A percentile compares a stretch with the other conserved stretches of the same genome.
Conservation (phyloP, 1,284 basidiomycete species). For the Pyrrhoderma lamaoense region DNA sequence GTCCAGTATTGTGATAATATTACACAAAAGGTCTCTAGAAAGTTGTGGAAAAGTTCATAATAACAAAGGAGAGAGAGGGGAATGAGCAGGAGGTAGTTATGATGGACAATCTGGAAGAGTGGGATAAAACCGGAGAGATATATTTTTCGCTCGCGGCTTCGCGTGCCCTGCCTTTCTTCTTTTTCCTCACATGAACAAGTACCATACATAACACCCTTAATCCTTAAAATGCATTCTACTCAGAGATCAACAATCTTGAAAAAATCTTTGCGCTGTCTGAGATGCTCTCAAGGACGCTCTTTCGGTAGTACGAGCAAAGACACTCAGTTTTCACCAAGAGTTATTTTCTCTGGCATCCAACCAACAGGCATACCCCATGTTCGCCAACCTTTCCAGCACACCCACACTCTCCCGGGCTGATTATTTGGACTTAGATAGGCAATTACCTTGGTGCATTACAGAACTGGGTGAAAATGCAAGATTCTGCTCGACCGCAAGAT, state of each 20-base stretch:
- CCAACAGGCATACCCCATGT: slow-evolving; percentile 86
- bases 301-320: background rate
- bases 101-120: too few species aligned
- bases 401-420: background rate
- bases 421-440: slow-evolving; percentile 56
- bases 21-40: background rate
- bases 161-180: background rate
- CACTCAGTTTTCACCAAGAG: slow-evolving; percentile 20
- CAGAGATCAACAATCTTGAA: background rate
- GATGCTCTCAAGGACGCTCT: background rate
- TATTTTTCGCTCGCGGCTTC: background rate
- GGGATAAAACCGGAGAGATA: too few species aligned
- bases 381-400: slow-evolving; percentile 22
- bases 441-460: slow-evolving; percentile 88
- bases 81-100: background rate
- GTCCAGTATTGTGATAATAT: too few species aligned
- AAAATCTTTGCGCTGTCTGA: slow-evolving; percentile 1
- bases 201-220: background rate
- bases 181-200: background rate
- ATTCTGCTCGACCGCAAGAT: slow-evolving; percentile 49
- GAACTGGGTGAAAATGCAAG: slow-evolving; percentile 83
- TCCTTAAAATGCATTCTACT: background rate
- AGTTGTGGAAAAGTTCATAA: background rate
- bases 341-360: slow-evolving; percentile 79
- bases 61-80: background rate